Percentiles rank a stretch among this genome's conserved stretches.
Evolutionary conservation across 192 early-diverging fungal species (phyloP).

Genomic region (Coemansia sp.): DNA sequence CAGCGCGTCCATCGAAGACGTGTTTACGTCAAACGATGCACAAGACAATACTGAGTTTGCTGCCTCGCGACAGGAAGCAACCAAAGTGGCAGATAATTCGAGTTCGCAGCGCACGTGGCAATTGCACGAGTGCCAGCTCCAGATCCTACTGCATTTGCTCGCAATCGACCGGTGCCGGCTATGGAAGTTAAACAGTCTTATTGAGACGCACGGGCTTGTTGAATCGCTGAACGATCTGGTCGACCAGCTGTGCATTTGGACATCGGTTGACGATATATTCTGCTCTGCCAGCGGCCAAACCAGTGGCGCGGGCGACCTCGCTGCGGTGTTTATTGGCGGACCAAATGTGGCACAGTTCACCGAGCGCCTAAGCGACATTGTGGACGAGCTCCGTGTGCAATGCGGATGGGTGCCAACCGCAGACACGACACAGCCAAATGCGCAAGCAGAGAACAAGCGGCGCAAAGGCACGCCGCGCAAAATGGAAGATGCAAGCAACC

Average conservation of each 20-base stretch:
- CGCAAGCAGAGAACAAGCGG: constrained; percentile 20
- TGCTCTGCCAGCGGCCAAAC: not conserved
- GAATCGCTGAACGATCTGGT: constrained; percentile 36
- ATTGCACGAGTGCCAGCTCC: constrained; percentile 45
- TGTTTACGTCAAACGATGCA: constrained; percentile 10
- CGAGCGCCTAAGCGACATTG: constrained; percentile 18
- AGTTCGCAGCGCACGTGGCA: constrained; percentile 28
- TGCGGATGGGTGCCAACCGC: constrained; percentile 47
- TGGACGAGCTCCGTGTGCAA: constrained; percentile 50
- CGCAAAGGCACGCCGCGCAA: constrained; percentile 52
- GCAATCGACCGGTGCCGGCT: constrained; percentile 15
- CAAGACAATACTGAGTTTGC: not conserved
- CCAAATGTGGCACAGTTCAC: constrained; percentile 25
- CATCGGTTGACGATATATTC: constrained; percentile 36
- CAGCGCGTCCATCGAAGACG: constrained; percentile 26
- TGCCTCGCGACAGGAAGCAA: constrained; percentile 5
- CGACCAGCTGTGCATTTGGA: constrained; percentile 47
- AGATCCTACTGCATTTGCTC: constrained; percentile 46
- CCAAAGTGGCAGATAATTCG: not conserved
- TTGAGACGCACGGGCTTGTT: not conserved
- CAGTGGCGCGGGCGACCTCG: constrained; percentile 22
- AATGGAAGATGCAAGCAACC: constrained; percentile 19
- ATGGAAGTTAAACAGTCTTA: not conserved
- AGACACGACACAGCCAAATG: not conserved
- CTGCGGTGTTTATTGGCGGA: constrained; percentile 41